Conservation (phyloP, 495 filamentous ascomycete genomes). For the Penicillium salamii region DNA sequence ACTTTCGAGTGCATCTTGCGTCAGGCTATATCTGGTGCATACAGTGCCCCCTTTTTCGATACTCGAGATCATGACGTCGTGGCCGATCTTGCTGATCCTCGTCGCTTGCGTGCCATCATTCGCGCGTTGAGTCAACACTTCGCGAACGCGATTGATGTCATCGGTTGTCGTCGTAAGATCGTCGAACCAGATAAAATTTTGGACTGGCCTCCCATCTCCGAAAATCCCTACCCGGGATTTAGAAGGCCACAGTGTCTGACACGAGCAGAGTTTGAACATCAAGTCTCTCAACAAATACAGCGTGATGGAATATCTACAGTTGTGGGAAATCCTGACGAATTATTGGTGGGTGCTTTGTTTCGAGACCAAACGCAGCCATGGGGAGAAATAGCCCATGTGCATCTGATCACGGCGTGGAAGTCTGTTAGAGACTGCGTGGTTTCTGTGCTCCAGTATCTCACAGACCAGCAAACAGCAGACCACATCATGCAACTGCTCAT, state of each 20-base stretch:
- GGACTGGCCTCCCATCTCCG: not conserved
- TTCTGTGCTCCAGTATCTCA: constrained; percentile 24
- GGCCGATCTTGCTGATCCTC: not conserved
- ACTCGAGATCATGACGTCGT: not conserved
- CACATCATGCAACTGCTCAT: constrained; percentile 27
- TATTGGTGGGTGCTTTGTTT: constrained; percentile 42
- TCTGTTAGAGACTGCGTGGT: constrained; percentile 25
- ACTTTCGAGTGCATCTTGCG: not conserved
- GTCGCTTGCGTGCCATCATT: constrained; percentile 35
- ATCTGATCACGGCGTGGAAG: constrained; percentile 21
- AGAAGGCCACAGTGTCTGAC: constrained; percentile 13
- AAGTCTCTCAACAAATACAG: constrained; percentile 11
- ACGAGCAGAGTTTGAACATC: constrained; percentile 13
- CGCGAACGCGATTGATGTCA: constrained; percentile 35
- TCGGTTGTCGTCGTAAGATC: not conserved
- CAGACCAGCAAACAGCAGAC: constrained; percentile 28
- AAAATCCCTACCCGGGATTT: constrained; percentile 11
- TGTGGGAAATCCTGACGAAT: constrained; percentile 43
- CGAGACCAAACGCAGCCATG: constrained; percentile 42
- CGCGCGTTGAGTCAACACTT: constrained; percentile 52
- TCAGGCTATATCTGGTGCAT: not conserved
- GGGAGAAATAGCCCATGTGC: constrained; percentile 24
- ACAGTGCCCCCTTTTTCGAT: not conserved
- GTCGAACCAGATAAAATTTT: too few relatives aligned
- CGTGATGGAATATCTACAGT: constrained; percentile 40